These are phyloP conservation scores for Pouteria campechiana DNA, from an alignment of 179 eudicot species.

Conservation along the genomic window DNA sequence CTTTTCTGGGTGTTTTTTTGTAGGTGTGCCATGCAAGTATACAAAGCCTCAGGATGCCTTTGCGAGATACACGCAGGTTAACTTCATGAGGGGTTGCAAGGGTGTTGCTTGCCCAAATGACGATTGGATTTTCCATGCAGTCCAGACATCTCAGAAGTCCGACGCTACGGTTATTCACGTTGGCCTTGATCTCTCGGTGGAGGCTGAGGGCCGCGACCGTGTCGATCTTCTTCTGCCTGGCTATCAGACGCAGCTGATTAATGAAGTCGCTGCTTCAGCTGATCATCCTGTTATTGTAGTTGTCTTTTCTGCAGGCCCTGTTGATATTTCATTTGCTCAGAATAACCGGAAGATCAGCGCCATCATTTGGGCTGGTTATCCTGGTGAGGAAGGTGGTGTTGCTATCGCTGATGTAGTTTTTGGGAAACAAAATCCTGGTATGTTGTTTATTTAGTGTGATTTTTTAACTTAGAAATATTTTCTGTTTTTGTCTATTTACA, in stretches of 20 bases:
- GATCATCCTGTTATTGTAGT: slow-evolving; percentile 57
- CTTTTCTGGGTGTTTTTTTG: neutral
- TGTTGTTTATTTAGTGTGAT: neutral
- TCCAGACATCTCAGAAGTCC: slow-evolving; percentile 52
- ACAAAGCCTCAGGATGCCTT: slow-evolving; percentile 77
- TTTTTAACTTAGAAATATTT: neutral
- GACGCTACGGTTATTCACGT: slow-evolving; percentile 81
- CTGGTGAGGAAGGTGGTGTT: slow-evolving; percentile 77
- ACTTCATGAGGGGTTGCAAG: slow-evolving; percentile 57
- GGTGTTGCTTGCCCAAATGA: slow-evolving; percentile 48
- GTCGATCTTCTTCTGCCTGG: slow-evolving; percentile 65
- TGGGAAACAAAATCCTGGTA: slow-evolving; percentile 86
- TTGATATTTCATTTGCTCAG: slow-evolving; percentile 57
- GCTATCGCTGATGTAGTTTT: slow-evolving; percentile 81
- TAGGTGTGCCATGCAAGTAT: slow-evolving; percentile 79
- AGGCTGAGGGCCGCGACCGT: slow-evolving; percentile 63
- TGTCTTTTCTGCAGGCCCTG: slow-evolving; percentile 70
- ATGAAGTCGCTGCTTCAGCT: slow-evolving; percentile 39
- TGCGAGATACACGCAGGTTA: slow-evolving; percentile 49
- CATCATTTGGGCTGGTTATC: slow-evolving; percentile 75
- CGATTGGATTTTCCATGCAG: slow-evolving; percentile 51
- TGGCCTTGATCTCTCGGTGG: slow-evolving; percentile 86
- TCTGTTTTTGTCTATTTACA: neutral
- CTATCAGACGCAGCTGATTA: slow-evolving; percentile 60
- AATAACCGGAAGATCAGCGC: slow-evolving; percentile 40